Base-by-base conservation (phyloP, 75 land plant genomes). In the Pinus taeda region DNA sequence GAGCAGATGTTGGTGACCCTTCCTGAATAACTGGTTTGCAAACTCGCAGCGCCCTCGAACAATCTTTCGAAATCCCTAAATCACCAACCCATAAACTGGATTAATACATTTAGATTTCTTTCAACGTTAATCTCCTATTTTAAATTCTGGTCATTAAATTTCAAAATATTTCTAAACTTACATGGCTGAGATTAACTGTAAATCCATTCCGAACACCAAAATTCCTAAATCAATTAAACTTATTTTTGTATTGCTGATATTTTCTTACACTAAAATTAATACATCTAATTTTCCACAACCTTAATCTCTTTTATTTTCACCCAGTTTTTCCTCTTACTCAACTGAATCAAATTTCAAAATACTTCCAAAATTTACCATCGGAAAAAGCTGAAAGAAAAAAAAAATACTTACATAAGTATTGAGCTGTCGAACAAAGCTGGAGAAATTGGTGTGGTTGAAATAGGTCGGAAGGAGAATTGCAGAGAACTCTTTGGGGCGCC, bases 1-100 rank as follows among this genome's bases (percentile, higher is more conserved):
- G 26, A 95, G 86, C 12, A 95, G 81, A 36, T 95, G 80, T 82
- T 90, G 79, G 78, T 95, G 88, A 21, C 96, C 98, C 72, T 85
- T 91, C 70, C 81, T 87, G 89, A 95, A 95, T 77, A 86, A 89
- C 64, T 95, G 93, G 82, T 95, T 95, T 4, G 89, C 89, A 59
- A 95, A 95, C 84, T 95, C 98, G 90, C 95, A 95, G 63, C 98
- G 82, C 39, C 91, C 98, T 21, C 93, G 89, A 0, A 93, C 93
- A 20, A 95, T 87, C 86, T 95, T 93, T 69, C 96, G 78, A 77
- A 95, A 95, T 22, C 98, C 98, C 98, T 95, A 86, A 59, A 59
- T 30, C 15, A 30, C 21, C 39, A 76, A 60, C 62, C 18, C 18
- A 22, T n/a, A 20, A 60, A 60, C 5, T 39, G 6, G 4, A 4